Base-by-base conservation (phyloP, 1,139 yeast genomes). In the Yamadazyma dendronema region DNA sequence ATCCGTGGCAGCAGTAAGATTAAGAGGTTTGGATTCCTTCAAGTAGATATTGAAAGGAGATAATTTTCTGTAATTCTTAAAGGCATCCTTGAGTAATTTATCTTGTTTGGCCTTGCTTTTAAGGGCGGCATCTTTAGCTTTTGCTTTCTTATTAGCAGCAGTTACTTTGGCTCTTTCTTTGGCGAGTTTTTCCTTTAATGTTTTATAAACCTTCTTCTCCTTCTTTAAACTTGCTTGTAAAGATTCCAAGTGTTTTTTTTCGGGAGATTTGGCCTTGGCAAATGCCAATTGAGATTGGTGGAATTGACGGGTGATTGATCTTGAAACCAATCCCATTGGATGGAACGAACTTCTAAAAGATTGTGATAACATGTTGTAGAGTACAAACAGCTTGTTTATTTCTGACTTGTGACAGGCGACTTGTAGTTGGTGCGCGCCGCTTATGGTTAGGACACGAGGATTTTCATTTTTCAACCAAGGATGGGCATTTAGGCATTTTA, bases 1-100 rank as follows among this genome's bases (percentile, higher is more conserved):
- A 16, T 39, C 30, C 28, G 36, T 22, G 8, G 43, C 35, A 7
- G 33, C 36, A 11, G 36, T 27, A 21, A 46, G 24, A 21, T 31
- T 21, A 24, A 36, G 35, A 7, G 38, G 40, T 29, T 47, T 52
- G 33, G 52, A 26, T 17, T 35, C 57, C 43, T 59, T 65, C 37
- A 65, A 46, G 38, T 41, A 67, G 37, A 52, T 47, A 30, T 62
- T 61, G 52, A 57, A 61, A 7, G 61, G 59, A 13, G 61, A 49
- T 30, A 64, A 39, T 35, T 45, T 54, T 36, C 62, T 53, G 48
- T 42, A 53, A 11, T 58, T 53, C 43, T 59, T 60, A 38, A 58
- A 49, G 14, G 70, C 70, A 31, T 57, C 49, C 9, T 40, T 41
- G 24, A 54, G 39, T 28, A 52, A 38, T 30, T 53, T 53, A 33